Evolutionary conservation across 805 yeast genomes (phyloP).

Genomic region (Myxozyma kluyveri): DNA sequence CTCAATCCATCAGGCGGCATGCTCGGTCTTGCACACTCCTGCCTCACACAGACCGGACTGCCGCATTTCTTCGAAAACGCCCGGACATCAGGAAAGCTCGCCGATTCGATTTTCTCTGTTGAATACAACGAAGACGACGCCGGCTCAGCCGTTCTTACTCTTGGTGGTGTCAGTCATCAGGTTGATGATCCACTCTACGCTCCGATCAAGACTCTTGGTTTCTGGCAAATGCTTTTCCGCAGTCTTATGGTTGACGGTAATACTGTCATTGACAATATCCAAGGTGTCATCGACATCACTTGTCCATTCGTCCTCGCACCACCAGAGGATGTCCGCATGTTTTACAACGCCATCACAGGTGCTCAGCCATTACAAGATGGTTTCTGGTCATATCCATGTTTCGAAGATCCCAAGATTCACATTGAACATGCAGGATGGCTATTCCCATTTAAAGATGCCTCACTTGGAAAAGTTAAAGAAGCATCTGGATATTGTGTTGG

Average conservation of each 20-base stretch:
- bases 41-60: conserved; percentile 24
- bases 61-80: conserved; percentile 23
- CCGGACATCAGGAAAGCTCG: conserved; percentile 5
- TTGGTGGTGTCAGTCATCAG: conserved; percentile 23
- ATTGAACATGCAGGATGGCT: conserved; percentile 30
- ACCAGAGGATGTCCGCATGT: conserved; percentile 27
- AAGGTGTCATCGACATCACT: conserved; percentile 25
- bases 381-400: conserved; percentile 28
- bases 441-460: conserved; percentile 22
- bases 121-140: conserved; percentile 19
- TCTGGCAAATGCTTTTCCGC: conserved; percentile 28
- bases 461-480: conserved; percentile 27
- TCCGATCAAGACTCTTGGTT: conserved; percentile 27
- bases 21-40: conserved; percentile 28
- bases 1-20: conserved; percentile 29
- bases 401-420: conserved; percentile 25
- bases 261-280: conserved; percentile 25
- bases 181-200: conserved; percentile 28
- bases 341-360: conserved; percentile 26
- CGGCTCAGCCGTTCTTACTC: conserved; percentile 11
- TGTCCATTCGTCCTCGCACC: conserved; percentile 27
- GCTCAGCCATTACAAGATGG: conserved; percentile 29
- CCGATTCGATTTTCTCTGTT: conserved; percentile 19
- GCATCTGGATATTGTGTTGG: conserved; percentile 29
- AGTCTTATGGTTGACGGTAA: conserved; percentile 25